Evolutionary conservation across 805 yeast species (phyloP).

Genomic region (Candida arabinofermentans): DNA sequence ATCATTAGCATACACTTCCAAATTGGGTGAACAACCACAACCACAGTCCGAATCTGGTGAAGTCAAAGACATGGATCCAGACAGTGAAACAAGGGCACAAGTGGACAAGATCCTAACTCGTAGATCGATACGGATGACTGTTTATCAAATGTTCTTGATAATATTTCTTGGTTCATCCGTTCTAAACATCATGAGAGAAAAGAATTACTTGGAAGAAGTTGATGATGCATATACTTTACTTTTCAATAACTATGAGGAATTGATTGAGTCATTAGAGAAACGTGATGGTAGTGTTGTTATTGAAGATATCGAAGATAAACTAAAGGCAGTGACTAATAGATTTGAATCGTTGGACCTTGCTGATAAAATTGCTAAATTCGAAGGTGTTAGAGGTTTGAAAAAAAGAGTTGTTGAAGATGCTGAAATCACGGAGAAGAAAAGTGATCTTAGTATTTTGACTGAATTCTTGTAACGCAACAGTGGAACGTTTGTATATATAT

Average conservation of each 20-base stretch:
- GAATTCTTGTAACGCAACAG: background rate
- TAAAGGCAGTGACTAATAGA: constrained; percentile 39
- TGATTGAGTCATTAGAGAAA: constrained; percentile 15
- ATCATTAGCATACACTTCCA: constrained; percentile 19
- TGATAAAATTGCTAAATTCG: constrained; percentile 5
- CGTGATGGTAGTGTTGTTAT: constrained; percentile 19
- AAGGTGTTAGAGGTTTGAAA: constrained; percentile 15
- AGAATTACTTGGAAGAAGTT: constrained; percentile 40
- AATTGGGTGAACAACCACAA: constrained; percentile 26
- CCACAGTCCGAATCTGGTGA: constrained; percentile 10
- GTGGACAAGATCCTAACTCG: background rate
- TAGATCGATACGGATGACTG: constrained; percentile 30
- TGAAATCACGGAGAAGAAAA: constrained; percentile 9
- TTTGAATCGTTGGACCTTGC: constrained; percentile 28
- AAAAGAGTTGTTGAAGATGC: background rate
- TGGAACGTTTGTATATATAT: background rate
- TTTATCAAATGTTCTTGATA: constrained; percentile 29
- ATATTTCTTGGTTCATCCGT: constrained; percentile 37
- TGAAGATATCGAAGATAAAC: constrained; percentile 39
- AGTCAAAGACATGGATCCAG: constrained; percentile 3
- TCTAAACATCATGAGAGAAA: constrained; percentile 42
- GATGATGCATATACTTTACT: constrained; percentile 37
- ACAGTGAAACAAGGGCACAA: background rate
- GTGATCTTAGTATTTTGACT: background rate
- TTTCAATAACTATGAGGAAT: constrained; percentile 31